Percentiles rank a stretch among this genome's conserved stretches.
Conservation (phyloP, 2,329 filamentous ascomycete species). For the Davidsoniella australis region DNA sequence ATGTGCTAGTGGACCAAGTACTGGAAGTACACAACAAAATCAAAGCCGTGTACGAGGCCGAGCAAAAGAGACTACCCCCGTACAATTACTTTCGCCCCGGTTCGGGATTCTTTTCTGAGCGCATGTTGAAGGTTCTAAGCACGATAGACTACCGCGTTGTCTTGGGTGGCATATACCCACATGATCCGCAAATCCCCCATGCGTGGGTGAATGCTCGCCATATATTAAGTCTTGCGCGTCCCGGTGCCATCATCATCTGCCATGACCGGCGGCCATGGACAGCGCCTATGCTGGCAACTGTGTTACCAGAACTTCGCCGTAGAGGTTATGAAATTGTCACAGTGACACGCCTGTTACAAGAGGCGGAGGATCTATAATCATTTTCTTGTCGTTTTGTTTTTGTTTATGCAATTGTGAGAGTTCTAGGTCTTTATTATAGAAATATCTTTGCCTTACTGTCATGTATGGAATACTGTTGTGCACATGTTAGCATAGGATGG, state of each 20-base stretch:
- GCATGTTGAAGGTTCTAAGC: constrained; percentile 46
- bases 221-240: constrained; percentile 60
- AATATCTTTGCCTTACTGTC: background rate
- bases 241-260: constrained; percentile 68
- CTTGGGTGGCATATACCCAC: constrained; percentile 74
- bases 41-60: constrained; percentile 34
- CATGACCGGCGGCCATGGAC: constrained; percentile 80
- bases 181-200: constrained; percentile 70
- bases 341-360: constrained; percentile 46
- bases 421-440: background rate
- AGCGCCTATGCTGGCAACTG: constrained; percentile 54
- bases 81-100: constrained; percentile 66
- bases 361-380: background rate
- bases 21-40: constrained; percentile 44
- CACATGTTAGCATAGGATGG: background rate
- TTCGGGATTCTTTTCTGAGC: constrained; percentile 61
- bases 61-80: constrained; percentile 26
- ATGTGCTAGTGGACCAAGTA: constrained; percentile 46
- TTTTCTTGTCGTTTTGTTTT: constrained; percentile 1
- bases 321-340: constrained; percentile 58
- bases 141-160: constrained; percentile 53
- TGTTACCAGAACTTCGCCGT: constrained; percentile 53
- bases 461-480: background rate
- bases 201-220: constrained; percentile 57
- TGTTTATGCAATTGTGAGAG: constrained; percentile 1